phyloP scores from a whole-genome alignment of 106 monocot species.

The Platanthera guangdongensis region DNA sequence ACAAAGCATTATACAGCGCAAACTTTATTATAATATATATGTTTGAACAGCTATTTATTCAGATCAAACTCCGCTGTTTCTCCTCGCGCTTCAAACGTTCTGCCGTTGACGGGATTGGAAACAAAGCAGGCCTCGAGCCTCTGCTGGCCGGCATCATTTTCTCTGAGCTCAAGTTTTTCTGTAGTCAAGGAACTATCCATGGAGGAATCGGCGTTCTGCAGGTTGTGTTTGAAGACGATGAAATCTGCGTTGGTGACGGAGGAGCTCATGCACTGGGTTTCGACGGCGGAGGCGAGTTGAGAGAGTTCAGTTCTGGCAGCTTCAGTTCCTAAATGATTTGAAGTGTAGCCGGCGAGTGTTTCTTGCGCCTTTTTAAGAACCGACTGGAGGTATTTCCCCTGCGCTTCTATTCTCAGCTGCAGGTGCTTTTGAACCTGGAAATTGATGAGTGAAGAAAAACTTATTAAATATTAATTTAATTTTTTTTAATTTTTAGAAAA shows the following conservation, averaged over 20 bases:
- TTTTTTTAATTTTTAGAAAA: too few relatives aligned
- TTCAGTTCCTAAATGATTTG: conserved; percentile 18
- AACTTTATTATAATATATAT: not conserved
- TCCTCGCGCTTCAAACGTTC: not conserved
- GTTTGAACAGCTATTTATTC: not conserved
- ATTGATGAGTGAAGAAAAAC: not conserved
- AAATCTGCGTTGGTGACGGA: not conserved
- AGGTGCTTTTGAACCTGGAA: conserved; percentile 68
- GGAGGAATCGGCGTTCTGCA: conserved; percentile 31
- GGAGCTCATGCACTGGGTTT: conserved; percentile 16
- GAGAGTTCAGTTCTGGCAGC: conserved; percentile 42
- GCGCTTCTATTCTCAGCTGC: conserved; percentile 78
- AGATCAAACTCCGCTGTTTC: conserved; percentile 4
- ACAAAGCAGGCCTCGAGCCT: conserved; percentile 11
- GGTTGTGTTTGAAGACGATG: not conserved
- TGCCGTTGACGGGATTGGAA: not conserved
- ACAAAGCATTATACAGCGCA: not conserved
- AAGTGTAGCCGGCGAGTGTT: conserved; percentile 30
- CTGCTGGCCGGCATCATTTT: not conserved
- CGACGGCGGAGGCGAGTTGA: conserved; percentile 33
- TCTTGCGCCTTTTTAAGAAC: conserved; percentile 70
- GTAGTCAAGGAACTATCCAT: conserved; percentile 70
- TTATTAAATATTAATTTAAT: too few relatives aligned
- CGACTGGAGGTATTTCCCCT: conserved; percentile 67
- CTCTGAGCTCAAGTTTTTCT: conserved; percentile 14